Conservation (phyloP, 2,329 filamentous ascomycete species). For the Trichoderma sp. region DNA sequence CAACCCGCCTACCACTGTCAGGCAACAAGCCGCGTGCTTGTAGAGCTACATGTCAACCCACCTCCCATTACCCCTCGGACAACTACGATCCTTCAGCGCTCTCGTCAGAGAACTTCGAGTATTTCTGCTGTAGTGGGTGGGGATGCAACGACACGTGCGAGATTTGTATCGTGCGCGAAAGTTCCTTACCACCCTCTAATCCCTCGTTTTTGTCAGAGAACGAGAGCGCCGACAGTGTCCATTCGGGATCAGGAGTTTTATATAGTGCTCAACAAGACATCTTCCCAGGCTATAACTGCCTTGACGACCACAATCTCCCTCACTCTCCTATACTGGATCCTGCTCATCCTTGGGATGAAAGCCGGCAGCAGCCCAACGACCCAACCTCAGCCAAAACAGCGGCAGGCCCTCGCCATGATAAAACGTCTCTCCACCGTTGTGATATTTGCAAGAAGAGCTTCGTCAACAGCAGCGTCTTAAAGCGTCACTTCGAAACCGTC, state of each 20-base stretch:
- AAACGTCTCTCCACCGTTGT: not conserved
- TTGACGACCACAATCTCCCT: not conserved
- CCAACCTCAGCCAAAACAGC: not conserved
- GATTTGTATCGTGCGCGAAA: not conserved
- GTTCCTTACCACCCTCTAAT: not conserved
- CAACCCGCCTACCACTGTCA: not conserved
- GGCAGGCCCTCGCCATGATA: not conserved
- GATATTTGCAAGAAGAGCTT: not conserved
- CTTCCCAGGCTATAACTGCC: not conserved
- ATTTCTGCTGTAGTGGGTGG: not conserved
- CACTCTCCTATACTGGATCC: not conserved
- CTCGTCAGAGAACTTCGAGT: not conserved
- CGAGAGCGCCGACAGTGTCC: not conserved
- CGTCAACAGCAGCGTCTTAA: not conserved
- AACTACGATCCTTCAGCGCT: not conserved
- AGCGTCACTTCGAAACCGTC: not conserved
- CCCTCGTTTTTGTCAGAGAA: not conserved
- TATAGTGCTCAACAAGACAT: not conserved
- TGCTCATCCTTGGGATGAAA: not conserved
- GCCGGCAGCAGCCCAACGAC: not conserved
- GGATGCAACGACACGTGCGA: not conserved
- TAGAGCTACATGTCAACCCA: not conserved
- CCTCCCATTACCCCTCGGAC: not conserved
- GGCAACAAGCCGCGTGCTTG: not conserved
- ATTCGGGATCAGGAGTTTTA: not conserved